phyloP scores from a whole-genome alignment of 148 eudicot species.

The Vaccinium darrowii region DNA sequence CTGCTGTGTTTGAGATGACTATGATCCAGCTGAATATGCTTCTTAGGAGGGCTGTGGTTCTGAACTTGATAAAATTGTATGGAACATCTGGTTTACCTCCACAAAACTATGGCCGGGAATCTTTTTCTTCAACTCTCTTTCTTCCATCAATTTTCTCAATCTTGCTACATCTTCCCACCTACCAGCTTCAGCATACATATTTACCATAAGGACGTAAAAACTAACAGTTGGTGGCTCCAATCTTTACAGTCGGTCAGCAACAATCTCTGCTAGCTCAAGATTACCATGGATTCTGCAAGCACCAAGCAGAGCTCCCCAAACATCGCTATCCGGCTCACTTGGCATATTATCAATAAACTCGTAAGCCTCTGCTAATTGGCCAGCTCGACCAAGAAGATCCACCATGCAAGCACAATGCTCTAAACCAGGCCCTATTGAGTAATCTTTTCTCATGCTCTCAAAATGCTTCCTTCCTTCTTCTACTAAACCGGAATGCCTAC shows the following conservation, averaged over 20 bases:
- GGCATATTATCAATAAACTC: slow-evolving; percentile 37
- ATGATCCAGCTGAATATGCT: neutral
- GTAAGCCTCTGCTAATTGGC: slow-evolving; percentile 36
- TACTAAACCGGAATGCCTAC: slow-evolving; percentile 35
- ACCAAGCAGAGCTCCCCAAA: slow-evolving; percentile 51
- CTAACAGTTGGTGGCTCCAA: slow-evolving; percentile 26
- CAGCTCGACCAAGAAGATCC: slow-evolving; percentile 46
- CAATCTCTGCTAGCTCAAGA: slow-evolving; percentile 42
- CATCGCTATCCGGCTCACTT: slow-evolving; percentile 30
- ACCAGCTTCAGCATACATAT: slow-evolving; percentile 34
- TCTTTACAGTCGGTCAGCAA: slow-evolving; percentile 28
- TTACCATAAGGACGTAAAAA: slow-evolving; percentile 19
- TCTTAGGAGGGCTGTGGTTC: neutral
- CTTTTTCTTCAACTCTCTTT: slow-evolving; percentile 20
- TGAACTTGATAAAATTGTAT: slow-evolving; percentile 15
- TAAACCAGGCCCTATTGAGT: slow-evolving; percentile 25
- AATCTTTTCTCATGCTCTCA: slow-evolving; percentile 27
- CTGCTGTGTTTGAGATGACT: neutral
- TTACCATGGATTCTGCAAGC: slow-evolving; percentile 60
- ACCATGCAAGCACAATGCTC: slow-evolving; percentile 41
- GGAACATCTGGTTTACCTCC: slow-evolving; percentile 22
- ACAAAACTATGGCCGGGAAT: slow-evolving; percentile 24
- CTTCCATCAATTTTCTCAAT: slow-evolving; percentile 19
- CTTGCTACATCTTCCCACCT: slow-evolving; percentile 34
- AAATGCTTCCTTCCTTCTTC: slow-evolving; percentile 32